Evolutionary conservation across 2,329 filamentous ascomycete genomes (phyloP), one percentile per base, ranked within the genome.

Genomic region (Orbilia javanica): DNA sequence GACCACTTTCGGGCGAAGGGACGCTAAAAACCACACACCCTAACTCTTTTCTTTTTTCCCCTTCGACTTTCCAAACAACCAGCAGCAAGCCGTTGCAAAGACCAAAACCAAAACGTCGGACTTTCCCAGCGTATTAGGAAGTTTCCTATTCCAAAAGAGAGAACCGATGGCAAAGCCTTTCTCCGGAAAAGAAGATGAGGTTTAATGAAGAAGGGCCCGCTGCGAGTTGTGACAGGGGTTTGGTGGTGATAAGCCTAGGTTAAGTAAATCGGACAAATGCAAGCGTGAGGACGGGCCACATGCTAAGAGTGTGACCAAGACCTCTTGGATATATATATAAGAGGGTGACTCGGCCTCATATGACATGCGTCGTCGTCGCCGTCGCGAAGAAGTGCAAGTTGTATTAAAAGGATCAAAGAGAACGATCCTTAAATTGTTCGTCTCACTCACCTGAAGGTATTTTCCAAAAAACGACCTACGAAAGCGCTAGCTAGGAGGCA

Each of bases 271-370:
- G 73, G 73, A 77, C 73, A 77, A 77, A 77, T 77, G 66, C 73
- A 70, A 66, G 50, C 66, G 29, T 62, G 55, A 70, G 73, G 66
- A 77, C 52, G 66, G 57, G 18, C 73, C 73, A 77, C 73, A 77
- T 77, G 73, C 50, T 63, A 60, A 57, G 52, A n/a, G 31, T n/a
- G n/a, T 6, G 20, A 13, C 1, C 46, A 52, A 27, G 18, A 22
- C 46, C 22, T 20, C 31, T 34, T 34, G 18, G 44, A 3, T 18
- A 18, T 7, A n/a, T 53, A 50, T 53, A 63, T 53, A 70, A 63
- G 46, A 18, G 29, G 52, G 52, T 60, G 50, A 60, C 50, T 69
- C 36, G 34, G 42, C 8, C 29, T 39, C 31, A 70, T 27, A 65
- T 65, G 55, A 55, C 25, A 57, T 36, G 13, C 25, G 13, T 13